A percentile compares a stretch with the other conserved stretches of the same genome.
Evolutionary conservation across 495 filamentous ascomycete genomes (phyloP).

Genomic region (Penicillium angulare): DNA sequence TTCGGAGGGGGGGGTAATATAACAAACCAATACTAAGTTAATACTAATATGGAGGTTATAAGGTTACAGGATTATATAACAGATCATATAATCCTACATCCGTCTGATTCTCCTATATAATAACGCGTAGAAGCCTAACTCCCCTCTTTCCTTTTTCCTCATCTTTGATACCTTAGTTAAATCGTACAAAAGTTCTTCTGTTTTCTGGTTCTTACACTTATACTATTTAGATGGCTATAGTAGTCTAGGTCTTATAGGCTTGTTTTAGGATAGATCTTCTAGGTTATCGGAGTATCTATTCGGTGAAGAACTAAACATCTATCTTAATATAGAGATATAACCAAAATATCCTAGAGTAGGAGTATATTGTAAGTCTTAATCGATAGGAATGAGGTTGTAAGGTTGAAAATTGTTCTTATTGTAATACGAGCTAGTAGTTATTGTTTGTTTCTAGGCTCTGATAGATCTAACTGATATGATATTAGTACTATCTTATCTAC

Average conservation of each 20-base stretch:
- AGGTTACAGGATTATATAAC: no score
- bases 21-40: no score
- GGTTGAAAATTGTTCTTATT: constrained; percentile 3
- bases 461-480: not conserved
- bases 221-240: no score
- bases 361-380: constrained; percentile 12
- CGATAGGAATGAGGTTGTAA: not conserved
- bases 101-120: no score
- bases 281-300: constrained; percentile 4
- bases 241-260: not conserved
- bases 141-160: no score
- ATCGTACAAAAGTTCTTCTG: no score
- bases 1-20: no score
- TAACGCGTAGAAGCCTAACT: no score
- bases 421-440: constrained; percentile 7
- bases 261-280: constrained; percentile 4
- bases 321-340: constrained; percentile 5
- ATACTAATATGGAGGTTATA: no score
- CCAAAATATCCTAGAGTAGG: constrained; percentile 11
- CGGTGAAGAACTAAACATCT: constrained; percentile 8
- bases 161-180: no score
- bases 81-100: no score
- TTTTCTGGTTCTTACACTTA: no score
- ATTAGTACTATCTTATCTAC: not conserved
- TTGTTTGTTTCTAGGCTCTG: not conserved